A percentile compares a stretch with the other conserved stretches of the same genome.
Evolutionary conservation across 768 basidiomycete genomes (phyloP).

Genomic region (Phlebiopsis gigantea): DNA sequence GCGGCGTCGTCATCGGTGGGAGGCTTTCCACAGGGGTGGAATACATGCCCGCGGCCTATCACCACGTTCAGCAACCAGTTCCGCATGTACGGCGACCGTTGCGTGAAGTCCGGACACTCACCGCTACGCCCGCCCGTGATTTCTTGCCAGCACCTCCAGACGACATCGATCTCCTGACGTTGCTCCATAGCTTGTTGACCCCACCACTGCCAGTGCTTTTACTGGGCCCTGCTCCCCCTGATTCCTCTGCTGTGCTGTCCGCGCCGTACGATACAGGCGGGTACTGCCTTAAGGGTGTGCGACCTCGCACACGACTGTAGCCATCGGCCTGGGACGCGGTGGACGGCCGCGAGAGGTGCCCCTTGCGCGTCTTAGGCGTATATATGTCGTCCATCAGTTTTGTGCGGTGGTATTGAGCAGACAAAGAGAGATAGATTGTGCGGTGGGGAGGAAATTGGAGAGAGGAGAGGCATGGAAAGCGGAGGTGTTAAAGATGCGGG

Average conservation of each 20-base stretch:
- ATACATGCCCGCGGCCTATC: slow-evolving; percentile 19
- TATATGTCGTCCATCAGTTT: slow-evolving; percentile 3
- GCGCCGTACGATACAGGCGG: slow-evolving; percentile 1
- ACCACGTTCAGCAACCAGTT: background rate
- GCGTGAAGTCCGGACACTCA: background rate
- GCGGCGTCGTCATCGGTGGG: slow-evolving; percentile 17
- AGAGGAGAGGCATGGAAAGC: background rate
- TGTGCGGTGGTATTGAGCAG: background rate
- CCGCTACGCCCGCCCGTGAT: slow-evolving; percentile 1
- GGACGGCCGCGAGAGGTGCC: background rate
- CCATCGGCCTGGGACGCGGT: background rate
- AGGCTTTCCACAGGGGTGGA: slow-evolving; percentile 24
- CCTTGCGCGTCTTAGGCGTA: background rate
- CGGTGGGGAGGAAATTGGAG: background rate
- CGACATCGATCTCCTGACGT: slow-evolving; percentile 11
- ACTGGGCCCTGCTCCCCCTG: background rate
- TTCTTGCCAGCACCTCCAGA: slow-evolving; percentile 10
- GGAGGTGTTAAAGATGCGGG: background rate
- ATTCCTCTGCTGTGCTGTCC: background rate
- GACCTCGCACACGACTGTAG: slow-evolving; percentile 3
- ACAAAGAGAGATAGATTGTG: background rate
- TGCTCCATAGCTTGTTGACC: slow-evolving; percentile 13
- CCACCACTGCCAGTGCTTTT: background rate
- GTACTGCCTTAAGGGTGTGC: slow-evolving; percentile 2
- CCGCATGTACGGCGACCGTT: background rate